A percentile compares a stretch with the other conserved stretches of the same genome.
Evolutionary conservation across 495 filamentous ascomycete species (phyloP).

Genomic region (Durotheca rogersii): DNA sequence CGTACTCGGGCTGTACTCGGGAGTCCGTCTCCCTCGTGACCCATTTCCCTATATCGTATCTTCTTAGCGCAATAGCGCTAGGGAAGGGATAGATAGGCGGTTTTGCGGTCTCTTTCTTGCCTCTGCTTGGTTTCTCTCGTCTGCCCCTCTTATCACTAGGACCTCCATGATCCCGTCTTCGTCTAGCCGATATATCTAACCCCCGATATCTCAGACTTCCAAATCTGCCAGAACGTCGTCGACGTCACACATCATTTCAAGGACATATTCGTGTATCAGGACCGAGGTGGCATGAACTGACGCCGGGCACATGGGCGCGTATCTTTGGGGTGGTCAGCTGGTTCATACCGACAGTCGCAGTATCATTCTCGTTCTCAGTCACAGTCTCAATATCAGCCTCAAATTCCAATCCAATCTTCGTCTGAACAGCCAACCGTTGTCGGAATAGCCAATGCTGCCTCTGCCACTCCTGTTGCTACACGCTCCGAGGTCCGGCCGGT

Average conservation of each 20-base stretch:
- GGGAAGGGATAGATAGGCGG: no score
- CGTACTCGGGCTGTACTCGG: no score
- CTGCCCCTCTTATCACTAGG: no score
- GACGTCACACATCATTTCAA: slow-evolving; percentile 86
- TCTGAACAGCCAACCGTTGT: slow-evolving; percentile 12
- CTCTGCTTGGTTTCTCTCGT: no score
- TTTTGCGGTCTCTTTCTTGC: no score
- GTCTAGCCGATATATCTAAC: slow-evolving; percentile 2
- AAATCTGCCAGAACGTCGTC: slow-evolving; percentile 76
- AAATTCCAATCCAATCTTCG: background rate
- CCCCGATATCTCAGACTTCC: slow-evolving; percentile 62
- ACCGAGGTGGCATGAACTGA: slow-evolving; percentile 34
- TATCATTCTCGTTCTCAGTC: slow-evolving; percentile 20
- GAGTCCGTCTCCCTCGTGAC: no score
- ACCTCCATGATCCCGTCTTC: no score
- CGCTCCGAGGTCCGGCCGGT: slow-evolving; percentile 14
- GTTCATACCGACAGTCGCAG: slow-evolving; percentile 27
- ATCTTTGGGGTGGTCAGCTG: slow-evolving; percentile 37
- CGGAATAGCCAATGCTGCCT: slow-evolving; percentile 13
- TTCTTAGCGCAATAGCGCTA: no score
- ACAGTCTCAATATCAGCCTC: slow-evolving; percentile 13
- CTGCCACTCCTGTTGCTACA: slow-evolving; percentile 11
- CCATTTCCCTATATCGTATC: no score
- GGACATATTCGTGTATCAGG: slow-evolving; percentile 53
- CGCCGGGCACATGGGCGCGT: slow-evolving; percentile 34